Conservation (phyloP, 352 stramenopile species). For the Globisporangium mamillatum region DNA sequence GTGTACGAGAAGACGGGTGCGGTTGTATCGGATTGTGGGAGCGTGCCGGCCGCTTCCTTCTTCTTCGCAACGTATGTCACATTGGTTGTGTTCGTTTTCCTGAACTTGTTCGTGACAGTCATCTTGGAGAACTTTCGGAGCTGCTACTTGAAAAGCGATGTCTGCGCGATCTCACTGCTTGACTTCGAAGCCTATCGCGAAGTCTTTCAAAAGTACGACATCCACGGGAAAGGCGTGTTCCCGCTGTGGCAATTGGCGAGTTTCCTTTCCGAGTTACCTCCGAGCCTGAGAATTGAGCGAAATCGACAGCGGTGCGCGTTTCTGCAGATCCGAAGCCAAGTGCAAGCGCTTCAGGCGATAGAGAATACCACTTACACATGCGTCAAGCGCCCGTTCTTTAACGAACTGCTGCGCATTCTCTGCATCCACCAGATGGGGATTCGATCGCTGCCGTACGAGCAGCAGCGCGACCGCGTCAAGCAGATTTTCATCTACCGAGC, state of each 20-base stretch:
- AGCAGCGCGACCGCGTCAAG: slow-evolving; percentile 78
- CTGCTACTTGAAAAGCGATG: slow-evolving; percentile 75
- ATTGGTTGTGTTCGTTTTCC: slow-evolving; percentile 76
- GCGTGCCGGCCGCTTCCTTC: slow-evolving; percentile 30
- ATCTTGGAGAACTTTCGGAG: slow-evolving; percentile 82
- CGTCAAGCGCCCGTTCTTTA: slow-evolving; percentile 65
- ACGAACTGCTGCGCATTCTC: slow-evolving; percentile 67
- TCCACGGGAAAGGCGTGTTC: slow-evolving; percentile 47
- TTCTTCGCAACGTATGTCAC: slow-evolving; percentile 78
- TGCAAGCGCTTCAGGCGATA: slow-evolving; percentile 44
- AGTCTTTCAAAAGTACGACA: slow-evolving; percentile 67
- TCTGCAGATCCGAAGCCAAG: slow-evolving; percentile 66
- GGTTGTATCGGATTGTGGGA: slow-evolving; percentile 65
- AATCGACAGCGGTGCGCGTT: slow-evolving; percentile 48
- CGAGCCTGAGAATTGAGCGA: slow-evolving; percentile 44
- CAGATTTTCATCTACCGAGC: slow-evolving; percentile 82
- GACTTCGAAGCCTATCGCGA: slow-evolving; percentile 75
- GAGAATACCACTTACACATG: slow-evolving; percentile 22
- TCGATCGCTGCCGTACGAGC: slow-evolving; percentile 71
- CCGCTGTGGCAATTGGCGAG: slow-evolving; percentile 61
- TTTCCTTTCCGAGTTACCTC: slow-evolving; percentile 57
- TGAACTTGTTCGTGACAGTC: slow-evolving; percentile 83
- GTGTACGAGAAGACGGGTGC: slow-evolving; percentile 27
- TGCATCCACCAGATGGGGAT: slow-evolving; percentile 84
- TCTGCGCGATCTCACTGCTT: slow-evolving; percentile 69